Evolutionary conservation across 2,329 filamentous ascomycete genomes (phyloP).

Genomic region (Aspergillus pseudoterreus): DNA sequence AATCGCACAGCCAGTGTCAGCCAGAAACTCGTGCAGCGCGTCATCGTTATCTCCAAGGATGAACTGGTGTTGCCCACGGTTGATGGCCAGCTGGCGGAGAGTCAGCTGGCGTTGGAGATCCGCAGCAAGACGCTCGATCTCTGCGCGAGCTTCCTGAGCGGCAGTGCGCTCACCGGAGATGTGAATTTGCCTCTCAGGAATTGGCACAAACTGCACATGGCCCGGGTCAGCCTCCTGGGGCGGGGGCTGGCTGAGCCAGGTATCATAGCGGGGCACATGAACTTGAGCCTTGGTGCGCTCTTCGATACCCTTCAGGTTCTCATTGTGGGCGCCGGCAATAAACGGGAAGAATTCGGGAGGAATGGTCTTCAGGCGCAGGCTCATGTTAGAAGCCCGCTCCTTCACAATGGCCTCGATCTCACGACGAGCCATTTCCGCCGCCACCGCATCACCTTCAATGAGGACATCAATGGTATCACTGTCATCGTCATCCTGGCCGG

Average conservation of each 20-base stretch:
- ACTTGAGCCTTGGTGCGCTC: slow-evolving; percentile 72
- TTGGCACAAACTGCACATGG: slow-evolving; percentile 67
- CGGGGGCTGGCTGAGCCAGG: slow-evolving; percentile 65
- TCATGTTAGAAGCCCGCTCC: slow-evolving; percentile 78
- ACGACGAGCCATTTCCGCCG: slow-evolving; percentile 76
- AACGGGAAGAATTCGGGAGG: slow-evolving; percentile 95
- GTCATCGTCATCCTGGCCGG: slow-evolving; percentile 73
- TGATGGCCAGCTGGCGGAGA: slow-evolving; percentile 75
- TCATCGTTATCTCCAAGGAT: slow-evolving; percentile 82
- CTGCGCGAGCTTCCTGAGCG: slow-evolving; percentile 72
- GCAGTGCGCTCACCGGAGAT: slow-evolving; percentile 81
- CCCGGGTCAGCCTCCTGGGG: slow-evolving; percentile 60
- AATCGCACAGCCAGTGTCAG: slow-evolving; percentile 85
- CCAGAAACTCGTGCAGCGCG: slow-evolving; percentile 79
- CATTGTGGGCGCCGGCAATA: slow-evolving; percentile 75
- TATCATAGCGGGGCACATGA: slow-evolving; percentile 76
- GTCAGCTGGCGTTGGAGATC: slow-evolving; percentile 73
- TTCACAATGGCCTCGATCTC: slow-evolving; percentile 84
- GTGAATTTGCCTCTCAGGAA: slow-evolving; percentile 73
- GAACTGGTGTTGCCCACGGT: slow-evolving; percentile 87
- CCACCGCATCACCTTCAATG: slow-evolving; percentile 87
- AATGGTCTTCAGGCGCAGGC: slow-evolving; percentile 75
- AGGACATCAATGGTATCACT: slow-evolving; percentile 73
- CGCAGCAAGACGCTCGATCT: slow-evolving; percentile 74
- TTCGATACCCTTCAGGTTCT: slow-evolving; percentile 64